These are phyloP conservation scores for Leccinum variabile DNA, from an alignment of 1,284 basidiomycete species.

Conservation along the genomic window DNA sequence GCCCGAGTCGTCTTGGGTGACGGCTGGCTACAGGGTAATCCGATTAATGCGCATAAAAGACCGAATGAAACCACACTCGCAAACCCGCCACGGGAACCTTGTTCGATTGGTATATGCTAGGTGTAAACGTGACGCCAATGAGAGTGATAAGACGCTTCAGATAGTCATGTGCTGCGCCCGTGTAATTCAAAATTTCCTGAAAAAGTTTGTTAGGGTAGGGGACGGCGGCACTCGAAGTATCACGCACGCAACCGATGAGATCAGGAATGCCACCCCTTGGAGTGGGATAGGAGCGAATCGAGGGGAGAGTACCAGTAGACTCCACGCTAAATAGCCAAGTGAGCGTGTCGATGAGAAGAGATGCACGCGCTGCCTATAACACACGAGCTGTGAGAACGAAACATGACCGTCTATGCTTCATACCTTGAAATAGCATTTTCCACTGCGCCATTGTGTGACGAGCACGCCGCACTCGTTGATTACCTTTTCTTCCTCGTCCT, in stretches of 20 bases:
- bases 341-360: constrained; percentile 70
- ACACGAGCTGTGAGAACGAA: neutral
- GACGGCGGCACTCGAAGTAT: neutral
- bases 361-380: constrained; percentile 22
- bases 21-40: constrained; percentile 17
- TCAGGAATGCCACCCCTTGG: constrained; percentile 42
- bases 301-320: constrained; percentile 60
- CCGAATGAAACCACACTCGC: constrained; percentile 42
- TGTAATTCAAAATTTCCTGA: constrained; percentile 84
- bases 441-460: constrained; percentile 66
- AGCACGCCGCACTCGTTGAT: constrained; percentile 63
- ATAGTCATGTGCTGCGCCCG: constrained; percentile 68
- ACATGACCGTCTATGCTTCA: constrained; percentile 5
- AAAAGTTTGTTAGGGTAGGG: neutral
- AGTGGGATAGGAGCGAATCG: constrained; percentile 44
- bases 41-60: neutral
- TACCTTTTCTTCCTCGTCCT: constrained; percentile 40
- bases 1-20: constrained; percentile 57
- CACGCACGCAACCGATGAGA: constrained; percentile 46
- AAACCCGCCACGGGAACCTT: constrained; percentile 82
- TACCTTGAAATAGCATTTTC: constrained; percentile 67
- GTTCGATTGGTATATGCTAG: constrained; percentile 74
- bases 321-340: constrained; percentile 82
- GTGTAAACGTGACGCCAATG: constrained; percentile 80
- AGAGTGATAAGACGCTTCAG: constrained; percentile 77